Evolutionary conservation across 352 stramenopile genomes (phyloP).

Genomic region (Peronospora destructor): DNA sequence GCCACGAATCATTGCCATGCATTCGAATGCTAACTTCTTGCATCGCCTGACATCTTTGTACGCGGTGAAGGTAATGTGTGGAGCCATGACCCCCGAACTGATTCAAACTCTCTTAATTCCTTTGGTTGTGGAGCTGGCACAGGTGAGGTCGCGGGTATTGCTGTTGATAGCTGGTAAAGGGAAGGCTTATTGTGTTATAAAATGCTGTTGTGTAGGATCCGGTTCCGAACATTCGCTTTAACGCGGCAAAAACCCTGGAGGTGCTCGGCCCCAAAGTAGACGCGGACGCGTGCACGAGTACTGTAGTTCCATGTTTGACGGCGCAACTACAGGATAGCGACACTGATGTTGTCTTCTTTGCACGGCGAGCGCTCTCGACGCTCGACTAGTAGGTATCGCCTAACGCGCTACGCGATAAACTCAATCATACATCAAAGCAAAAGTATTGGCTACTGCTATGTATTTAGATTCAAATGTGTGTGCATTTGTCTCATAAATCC

Average conservation of each 20-base stretch:
- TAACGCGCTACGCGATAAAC: conserved; percentile 23
- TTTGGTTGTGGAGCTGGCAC: conserved; percentile 88
- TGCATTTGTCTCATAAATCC: too few relatives aligned
- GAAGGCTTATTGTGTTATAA: conserved; percentile 2
- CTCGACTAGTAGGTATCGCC: conserved; percentile 42
- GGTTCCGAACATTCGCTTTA: conserved; percentile 99
- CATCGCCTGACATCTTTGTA: conserved; percentile 90
- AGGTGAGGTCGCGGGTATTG: conserved; percentile 34
- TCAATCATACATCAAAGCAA: conserved; percentile 20
- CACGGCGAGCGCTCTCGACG: conserved; percentile 61
- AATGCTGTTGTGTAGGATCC: conserved; percentile 52
- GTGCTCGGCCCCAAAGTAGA: conserved; percentile 76
- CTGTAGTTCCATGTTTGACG: conserved; percentile 83
- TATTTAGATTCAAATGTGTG: too few relatives aligned
- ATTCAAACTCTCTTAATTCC: conserved; percentile 88
- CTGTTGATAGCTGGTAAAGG: background rate
- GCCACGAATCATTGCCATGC: conserved; percentile 91
- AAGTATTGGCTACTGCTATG: too few relatives aligned
- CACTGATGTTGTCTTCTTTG: conserved; percentile 92
- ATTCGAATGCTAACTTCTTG: conserved; percentile 91
- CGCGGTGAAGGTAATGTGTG: conserved; percentile 78
- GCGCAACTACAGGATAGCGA: conserved; percentile 87
- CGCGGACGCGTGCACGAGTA: conserved; percentile 43
- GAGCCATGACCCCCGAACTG: conserved; percentile 64
- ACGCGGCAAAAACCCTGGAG: conserved; percentile 94